Evolutionary conservation across 148 eudicot genomes (phyloP), one percentile per base, ranked within the genome.

Genomic region (Nepenthes gracilis): DNA sequence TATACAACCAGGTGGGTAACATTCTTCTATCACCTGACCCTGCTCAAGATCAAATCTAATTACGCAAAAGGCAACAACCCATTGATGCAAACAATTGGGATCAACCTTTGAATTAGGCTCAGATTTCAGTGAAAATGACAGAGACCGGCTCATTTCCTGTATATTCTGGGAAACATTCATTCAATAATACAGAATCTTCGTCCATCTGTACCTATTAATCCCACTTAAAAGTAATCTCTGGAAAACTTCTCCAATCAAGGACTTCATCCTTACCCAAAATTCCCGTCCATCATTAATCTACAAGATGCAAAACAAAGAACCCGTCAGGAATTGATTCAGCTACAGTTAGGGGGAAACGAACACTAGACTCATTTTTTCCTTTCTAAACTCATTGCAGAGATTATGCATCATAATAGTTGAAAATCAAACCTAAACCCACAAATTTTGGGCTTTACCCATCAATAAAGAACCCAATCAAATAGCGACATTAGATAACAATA

Each of bases 21-120:
- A 89, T 64, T 89, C 92, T 72, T 93, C 99, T 40, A 93, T 80
- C 43, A 93, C 84, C 79, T 93, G 99, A 35, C 99, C 99, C 60
- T 78, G 95, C 72, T 93, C 99, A 51, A 93, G 88, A 77, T 93
- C 99, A 77, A 93, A 93, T 67, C 95, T 76, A 67, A 93, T 89
- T 36, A 81, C 79, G 70, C 92, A 89, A 58, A 89, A 89, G 23
- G 92, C 84, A 56, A 81, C 95, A 54, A 84, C 73, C 97, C 99
- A 93, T 77, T 69, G 73, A 14, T 64, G 78, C 58, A 89, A 75
- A 45, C 83, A 77, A 62, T 82, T 71, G 35, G 74, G 69, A 68
- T 93, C 89, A 69, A 89, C 83, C 65, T 75, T 71, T 38, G 74
- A 50, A 57, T 33, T 70, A 23, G 77, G 74, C 33, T 88, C 95